A percentile compares a stretch with the other conserved stretches of the same genome.
Evolutionary conservation across 1,284 basidiomycete species (phyloP).

Genomic region (Earliella scabrosa): DNA sequence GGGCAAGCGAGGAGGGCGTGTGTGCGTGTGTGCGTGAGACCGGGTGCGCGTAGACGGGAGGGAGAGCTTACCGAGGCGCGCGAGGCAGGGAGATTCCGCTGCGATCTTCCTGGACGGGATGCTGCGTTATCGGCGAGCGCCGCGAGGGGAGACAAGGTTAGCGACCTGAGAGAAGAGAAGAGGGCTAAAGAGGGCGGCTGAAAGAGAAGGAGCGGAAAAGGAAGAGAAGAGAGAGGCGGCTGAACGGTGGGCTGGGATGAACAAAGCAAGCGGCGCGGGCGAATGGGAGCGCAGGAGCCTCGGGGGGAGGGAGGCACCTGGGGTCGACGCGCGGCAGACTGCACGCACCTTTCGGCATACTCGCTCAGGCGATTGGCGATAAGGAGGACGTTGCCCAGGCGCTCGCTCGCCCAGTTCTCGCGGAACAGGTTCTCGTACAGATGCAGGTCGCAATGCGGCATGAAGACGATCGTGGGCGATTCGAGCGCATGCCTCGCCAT

Average conservation of each 20-base stretch:
- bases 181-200: background rate
- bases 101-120: slow-evolving; percentile 39
- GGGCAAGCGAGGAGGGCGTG: background rate
- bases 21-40: background rate
- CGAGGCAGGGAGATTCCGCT: slow-evolving; percentile 39
- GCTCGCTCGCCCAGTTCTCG: slow-evolving; percentile 57
- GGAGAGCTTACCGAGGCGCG: slow-evolving; percentile 39
- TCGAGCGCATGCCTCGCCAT: slow-evolving; percentile 35
- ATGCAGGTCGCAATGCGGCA: slow-evolving; percentile 77
- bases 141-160: slow-evolving; percentile 12
- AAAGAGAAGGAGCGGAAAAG: background rate
- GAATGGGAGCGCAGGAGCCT: slow-evolving; percentile 12
- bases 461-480: slow-evolving; percentile 64
- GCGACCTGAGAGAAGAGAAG: no score
- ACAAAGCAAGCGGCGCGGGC: background rate
- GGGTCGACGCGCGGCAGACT: background rate
- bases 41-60: background rate
- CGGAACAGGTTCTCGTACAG: slow-evolving; percentile 69
- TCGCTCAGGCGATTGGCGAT: slow-evolving; percentile 50
- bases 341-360: slow-evolving; percentile 55
- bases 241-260: slow-evolving; percentile 9
- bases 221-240: slow-evolving; percentile 4
- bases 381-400: slow-evolving; percentile 43
- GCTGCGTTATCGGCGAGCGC: slow-evolving; percentile 28
- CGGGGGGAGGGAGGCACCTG: background rate